Base-by-base conservation (phyloP, 140 eudicot species). In the Stevia rebaudiana region DNA sequence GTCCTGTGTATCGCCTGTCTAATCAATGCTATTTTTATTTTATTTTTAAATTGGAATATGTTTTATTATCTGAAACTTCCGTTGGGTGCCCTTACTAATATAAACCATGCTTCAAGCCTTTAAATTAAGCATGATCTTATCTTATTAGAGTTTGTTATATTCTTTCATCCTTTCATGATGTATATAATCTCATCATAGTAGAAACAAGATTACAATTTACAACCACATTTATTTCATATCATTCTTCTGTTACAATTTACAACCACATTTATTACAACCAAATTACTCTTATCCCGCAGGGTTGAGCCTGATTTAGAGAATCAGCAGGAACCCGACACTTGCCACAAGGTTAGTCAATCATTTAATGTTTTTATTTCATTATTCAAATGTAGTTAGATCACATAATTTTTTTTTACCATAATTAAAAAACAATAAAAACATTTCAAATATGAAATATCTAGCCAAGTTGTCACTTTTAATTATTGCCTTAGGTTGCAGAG, bases 291-390 rank as follows among this genome's bases (percentile, higher is more conserved):
- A 11, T 61, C 8, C 21, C 76, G 74, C 90, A 88, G 96, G 82
- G 8, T 73, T 23, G 72, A 69, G 10, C 49, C 71, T 68, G 78
- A 63, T 78, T 70, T 76, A 49, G 76, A 30, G 67, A 65, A 47
- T 60, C 80, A 64, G 35, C 74, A 68, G 78, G 88, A 76, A 63
- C 61, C 69, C 63, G 81, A 80, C 72, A 56, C 76, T 44, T 71
- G 82, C 62, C 54, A 50, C 59, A 69, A 89, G 88, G 94, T 82
- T 78, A 16, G 87, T 67, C 53, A 63, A 19, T 35, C 15, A 3
- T 69, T 46, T 46, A 39, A 55, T 65, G 39, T 28, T 24, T 16
- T 56, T 55, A 25, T 42, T 37, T 40, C n/a, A 16, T 43, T 35
- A 41, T 55, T 55, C 31, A 39, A 17, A n/a, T 52, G 23, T 19